A percentile compares a stretch with the other conserved stretches of the same genome.
Conservation (phyloP, 441 rosid genomes). For the Euphorbia schlechtendalii region DNA sequence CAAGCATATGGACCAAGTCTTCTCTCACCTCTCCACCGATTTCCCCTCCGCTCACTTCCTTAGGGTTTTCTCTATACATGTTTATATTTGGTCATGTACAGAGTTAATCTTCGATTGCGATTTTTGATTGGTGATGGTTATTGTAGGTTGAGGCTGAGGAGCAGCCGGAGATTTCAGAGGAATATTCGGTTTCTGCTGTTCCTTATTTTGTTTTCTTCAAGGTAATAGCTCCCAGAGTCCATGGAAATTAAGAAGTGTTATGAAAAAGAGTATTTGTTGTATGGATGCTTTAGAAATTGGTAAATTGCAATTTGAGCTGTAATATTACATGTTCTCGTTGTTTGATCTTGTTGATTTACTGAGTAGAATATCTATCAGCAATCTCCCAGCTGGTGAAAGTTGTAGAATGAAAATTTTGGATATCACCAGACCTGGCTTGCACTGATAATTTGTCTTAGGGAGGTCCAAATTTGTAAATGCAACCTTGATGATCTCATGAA, state of each 20-base stretch:
- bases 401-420: too few species aligned
- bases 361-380: too few species aligned
- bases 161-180: constrained; percentile 82
- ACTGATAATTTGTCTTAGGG: neutral
- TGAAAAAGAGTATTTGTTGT: neutral
- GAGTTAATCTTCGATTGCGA: neutral
- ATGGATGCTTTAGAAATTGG: neutral
- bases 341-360: too few species aligned
- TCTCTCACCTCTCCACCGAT: constrained; percentile 81
- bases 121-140: constrained; percentile 6
- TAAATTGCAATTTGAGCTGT: neutral
- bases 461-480: neutral
- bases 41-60: constrained; percentile 77
- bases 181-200: constrained; percentile 72
- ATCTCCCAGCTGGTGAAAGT: too few species aligned
- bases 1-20: constrained; percentile 96
- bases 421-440: too few species aligned
- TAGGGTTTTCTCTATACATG: constrained; percentile 37
- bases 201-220: constrained; percentile 83
- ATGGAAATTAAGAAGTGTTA: neutral
- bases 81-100: too few species aligned
- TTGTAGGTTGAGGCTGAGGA: constrained; percentile 94
- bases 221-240: constrained; percentile 29
- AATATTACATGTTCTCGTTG: neutral
- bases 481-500: neutral